These are phyloP conservation scores for Flammula alnicola DNA, from an alignment of 1,284 basidiomycete species.

Conservation along the genomic window DNA sequence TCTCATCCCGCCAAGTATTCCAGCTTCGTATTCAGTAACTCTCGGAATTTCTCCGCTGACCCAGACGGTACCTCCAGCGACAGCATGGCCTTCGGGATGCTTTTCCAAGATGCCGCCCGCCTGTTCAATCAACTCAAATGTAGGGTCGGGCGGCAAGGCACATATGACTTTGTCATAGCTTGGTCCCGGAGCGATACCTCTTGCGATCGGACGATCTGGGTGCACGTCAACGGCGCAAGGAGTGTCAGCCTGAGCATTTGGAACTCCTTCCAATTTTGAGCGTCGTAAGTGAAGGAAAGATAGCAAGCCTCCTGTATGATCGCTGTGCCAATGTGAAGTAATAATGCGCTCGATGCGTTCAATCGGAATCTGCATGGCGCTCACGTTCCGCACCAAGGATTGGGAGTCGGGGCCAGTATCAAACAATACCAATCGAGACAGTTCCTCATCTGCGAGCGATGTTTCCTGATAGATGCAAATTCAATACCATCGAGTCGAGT, in stretches of 20 bases:
- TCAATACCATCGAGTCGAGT: too few species aligned
- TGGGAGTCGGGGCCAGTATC: slow-evolving; percentile 81
- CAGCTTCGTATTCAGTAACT: slow-evolving; percentile 67
- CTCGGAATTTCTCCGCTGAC: slow-evolving; percentile 83
- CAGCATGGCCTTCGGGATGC: slow-evolving; percentile 61
- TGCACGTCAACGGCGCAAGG: slow-evolving; percentile 70
- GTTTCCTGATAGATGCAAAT: slow-evolving; percentile 62
- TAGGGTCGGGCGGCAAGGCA: slow-evolving; percentile 70
- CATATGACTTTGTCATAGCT: slow-evolving; percentile 59
- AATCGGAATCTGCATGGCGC: slow-evolving; percentile 60
- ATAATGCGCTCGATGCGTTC: slow-evolving; percentile 65
- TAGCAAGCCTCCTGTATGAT: slow-evolving; percentile 78
- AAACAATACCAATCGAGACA: slow-evolving; percentile 63
- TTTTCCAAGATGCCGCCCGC: slow-evolving; percentile 62
- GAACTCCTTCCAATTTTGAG: background rate
- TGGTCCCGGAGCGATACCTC: slow-evolving; percentile 74
- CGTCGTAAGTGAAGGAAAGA: slow-evolving; percentile 58
- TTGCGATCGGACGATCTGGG: slow-evolving; percentile 71
- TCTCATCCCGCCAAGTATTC: slow-evolving; percentile 68
- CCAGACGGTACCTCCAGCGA: slow-evolving; percentile 65
- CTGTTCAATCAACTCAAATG: slow-evolving; percentile 64
- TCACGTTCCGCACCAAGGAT: slow-evolving; percentile 72
- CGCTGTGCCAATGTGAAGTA: slow-evolving; percentile 84
- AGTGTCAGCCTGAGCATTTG: slow-evolving; percentile 38
- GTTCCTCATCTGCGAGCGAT: slow-evolving; percentile 41